Evolutionary conservation across 108 stramenopile genomes (phyloP).

Genomic region (Nannochloropsis salina): DNA sequence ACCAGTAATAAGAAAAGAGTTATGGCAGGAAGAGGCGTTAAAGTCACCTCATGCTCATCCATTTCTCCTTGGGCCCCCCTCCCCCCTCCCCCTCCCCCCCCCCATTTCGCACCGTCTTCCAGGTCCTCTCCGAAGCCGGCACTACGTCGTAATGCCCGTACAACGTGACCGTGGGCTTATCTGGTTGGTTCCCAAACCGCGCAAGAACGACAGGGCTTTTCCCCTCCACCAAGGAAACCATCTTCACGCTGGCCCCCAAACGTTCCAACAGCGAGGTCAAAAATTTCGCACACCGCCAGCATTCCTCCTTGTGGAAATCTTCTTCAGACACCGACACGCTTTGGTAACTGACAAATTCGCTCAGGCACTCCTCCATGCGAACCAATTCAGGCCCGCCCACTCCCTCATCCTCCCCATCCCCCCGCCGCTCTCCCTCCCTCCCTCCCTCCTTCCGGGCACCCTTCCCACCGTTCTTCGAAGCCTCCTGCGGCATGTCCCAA

Average conservation of each 20-base stretch:
- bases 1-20: background rate
- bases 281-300: slow-evolving; percentile 27
- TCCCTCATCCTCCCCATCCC: background rate
- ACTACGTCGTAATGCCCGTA: slow-evolving; percentile 44
- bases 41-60: background rate
- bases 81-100: background rate
- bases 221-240: slow-evolving; percentile 18
- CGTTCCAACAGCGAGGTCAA: slow-evolving; percentile 18
- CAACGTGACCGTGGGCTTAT: background rate
- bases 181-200: slow-evolving; percentile 23
- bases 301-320: slow-evolving; percentile 14
- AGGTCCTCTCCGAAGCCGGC: slow-evolving; percentile 6
- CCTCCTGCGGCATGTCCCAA: slow-evolving; percentile 18
- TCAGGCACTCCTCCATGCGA: slow-evolving; percentile 18
- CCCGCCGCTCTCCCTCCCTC: background rate
- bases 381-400: background rate
- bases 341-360: slow-evolving; percentile 28
- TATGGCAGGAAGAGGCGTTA: background rate
- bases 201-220: slow-evolving; percentile 19
- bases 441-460: background rate
- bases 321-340: slow-evolving; percentile 18
- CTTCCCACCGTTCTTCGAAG: slow-evolving; percentile 21
- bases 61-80: background rate
- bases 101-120: background rate
- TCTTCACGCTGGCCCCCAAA: slow-evolving; percentile 1